Conservation (phyloP, 495 filamentous ascomycete genomes). For the Amniculicola lignicola region DNA sequence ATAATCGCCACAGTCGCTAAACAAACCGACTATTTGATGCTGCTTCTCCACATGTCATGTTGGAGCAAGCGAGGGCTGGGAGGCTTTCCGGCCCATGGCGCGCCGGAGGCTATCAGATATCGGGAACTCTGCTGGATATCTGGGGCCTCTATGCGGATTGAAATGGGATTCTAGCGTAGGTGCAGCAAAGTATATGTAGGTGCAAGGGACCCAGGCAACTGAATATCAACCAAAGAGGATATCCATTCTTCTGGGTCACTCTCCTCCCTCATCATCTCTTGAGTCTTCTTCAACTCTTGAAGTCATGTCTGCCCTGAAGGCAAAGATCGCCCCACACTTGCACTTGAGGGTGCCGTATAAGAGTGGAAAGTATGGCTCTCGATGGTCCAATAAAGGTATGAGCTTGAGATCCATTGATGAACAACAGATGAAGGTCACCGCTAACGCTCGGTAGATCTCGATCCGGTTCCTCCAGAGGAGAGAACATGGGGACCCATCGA, state of each 20-base stretch:
- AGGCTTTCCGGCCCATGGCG: constrained; percentile 3
- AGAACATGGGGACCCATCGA: constrained; percentile 47
- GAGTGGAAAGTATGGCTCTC: constrained; percentile 44
- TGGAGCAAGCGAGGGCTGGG: neutral
- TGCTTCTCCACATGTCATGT: neutral
- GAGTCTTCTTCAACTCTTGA: neutral
- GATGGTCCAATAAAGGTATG: constrained; percentile 48
- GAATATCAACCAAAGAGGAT: neutral
- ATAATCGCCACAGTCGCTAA: constrained; percentile 11
- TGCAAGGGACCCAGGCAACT: constrained; percentile 28
- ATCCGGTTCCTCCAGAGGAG: constrained; percentile 47
- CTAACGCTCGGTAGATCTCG: constrained; percentile 43
- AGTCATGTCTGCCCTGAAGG: constrained; percentile 41
- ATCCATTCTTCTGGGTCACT: no score
- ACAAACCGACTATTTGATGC: neutral
- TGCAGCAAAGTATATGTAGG: constrained; percentile 33
- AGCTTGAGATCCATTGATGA: neutral
- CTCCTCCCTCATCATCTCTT: no score
- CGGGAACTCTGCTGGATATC: constrained; percentile 1
- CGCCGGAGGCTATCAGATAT: constrained; percentile 32
- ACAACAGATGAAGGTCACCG: neutral
- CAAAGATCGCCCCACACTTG: constrained; percentile 40
- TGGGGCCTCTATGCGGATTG: neutral
- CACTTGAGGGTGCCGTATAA: constrained; percentile 41
- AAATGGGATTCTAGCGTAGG: neutral